Conservation (phyloP, 1,284 basidiomycete species). For the Ustilago loliicola region DNA sequence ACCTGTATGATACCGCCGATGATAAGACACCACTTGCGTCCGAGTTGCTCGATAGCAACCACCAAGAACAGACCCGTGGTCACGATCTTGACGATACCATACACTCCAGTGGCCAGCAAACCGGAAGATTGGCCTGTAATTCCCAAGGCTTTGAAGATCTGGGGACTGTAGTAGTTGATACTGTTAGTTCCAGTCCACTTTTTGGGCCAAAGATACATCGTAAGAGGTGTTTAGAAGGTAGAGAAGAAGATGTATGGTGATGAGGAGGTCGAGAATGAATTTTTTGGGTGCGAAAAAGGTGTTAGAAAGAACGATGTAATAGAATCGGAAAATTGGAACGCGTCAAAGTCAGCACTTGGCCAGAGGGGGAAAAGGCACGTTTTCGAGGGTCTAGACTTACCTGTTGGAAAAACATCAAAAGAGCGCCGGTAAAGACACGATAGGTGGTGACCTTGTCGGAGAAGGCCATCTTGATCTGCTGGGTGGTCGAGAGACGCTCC, state of each 20-base stretch:
- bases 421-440: constrained; percentile 57
- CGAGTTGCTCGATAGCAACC: constrained; percentile 52
- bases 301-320: background rate
- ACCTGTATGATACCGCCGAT: constrained; percentile 50
- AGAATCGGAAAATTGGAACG: no score
- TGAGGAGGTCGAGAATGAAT: background rate
- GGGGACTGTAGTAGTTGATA: constrained; percentile 57
- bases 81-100: constrained; percentile 52
- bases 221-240: background rate
- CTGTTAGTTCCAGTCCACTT: constrained; percentile 50
- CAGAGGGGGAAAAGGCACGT: no score
- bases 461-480: constrained; percentile 72
- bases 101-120: constrained; percentile 53
- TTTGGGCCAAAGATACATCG: background rate
- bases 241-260: background rate
- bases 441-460: constrained; percentile 71
- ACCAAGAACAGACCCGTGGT: constrained; percentile 44
- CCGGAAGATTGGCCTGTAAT: constrained; percentile 53
- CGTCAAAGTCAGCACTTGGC: no score
- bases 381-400: background rate
- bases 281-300: background rate
- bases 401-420: constrained; percentile 60
- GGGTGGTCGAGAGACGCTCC: constrained; percentile 44
- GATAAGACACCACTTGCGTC: constrained; percentile 52
- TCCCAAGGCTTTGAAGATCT: constrained; percentile 63